These are phyloP conservation scores for Solanum raphanifolium DNA, from an alignment of 257 asterid genomes.

Conservation along the genomic window DNA sequence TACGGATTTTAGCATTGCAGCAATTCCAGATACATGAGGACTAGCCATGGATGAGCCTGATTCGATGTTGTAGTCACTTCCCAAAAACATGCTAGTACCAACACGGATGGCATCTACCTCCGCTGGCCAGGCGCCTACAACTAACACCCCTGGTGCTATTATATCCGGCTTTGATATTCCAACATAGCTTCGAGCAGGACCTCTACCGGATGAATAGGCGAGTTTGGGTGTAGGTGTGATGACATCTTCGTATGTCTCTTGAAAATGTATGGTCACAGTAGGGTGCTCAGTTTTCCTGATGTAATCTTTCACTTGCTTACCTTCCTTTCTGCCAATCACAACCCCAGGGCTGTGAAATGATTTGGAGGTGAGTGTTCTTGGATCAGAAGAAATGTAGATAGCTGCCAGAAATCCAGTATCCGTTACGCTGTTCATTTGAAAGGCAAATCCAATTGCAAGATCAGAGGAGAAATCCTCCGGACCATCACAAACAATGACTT, in stretches of 20 bases:
- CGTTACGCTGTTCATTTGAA: constrained; percentile 3
- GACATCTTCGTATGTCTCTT: neutral
- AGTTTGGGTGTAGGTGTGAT: constrained; percentile 8
- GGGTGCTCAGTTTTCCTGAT: neutral
- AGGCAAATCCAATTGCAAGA: neutral
- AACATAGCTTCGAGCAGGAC: constrained; percentile 27
- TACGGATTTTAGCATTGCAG: constrained; percentile 23
- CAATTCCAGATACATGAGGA: constrained; percentile 29
- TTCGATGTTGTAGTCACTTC: constrained; percentile 8
- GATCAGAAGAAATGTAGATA: constrained; percentile 11
- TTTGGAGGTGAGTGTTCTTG: neutral
- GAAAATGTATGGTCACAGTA: constrained; percentile 7
- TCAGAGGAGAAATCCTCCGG: neutral
- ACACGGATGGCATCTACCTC: neutral
- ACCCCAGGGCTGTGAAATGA: constrained; percentile 12
- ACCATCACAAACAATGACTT: constrained; percentile 10
- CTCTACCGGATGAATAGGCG: constrained; percentile 21
- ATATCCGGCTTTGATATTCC: constrained; percentile 25
- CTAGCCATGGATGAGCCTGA: constrained; percentile 33
- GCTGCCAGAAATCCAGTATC: constrained; percentile 6
- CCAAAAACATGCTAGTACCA: neutral
- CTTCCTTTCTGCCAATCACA: neutral
- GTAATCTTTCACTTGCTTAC: constrained; percentile 7
- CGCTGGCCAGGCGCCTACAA: neutral
- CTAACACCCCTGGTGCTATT: constrained; percentile 26